Conservation (phyloP, 768 basidiomycete genomes). For the Psilocybe azurescens region DNA sequence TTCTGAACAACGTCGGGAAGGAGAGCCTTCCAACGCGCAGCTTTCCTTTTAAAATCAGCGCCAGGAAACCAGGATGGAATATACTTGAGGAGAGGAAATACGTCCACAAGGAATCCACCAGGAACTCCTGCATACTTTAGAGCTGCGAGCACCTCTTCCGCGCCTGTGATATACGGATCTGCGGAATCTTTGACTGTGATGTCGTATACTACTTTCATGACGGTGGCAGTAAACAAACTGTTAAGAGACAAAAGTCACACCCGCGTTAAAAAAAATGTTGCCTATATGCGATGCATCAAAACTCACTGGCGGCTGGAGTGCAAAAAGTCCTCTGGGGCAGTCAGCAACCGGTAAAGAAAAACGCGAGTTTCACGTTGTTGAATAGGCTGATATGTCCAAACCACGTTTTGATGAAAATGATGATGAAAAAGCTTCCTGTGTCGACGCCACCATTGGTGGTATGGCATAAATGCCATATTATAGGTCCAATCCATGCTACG, state of each 20-base stretch:
- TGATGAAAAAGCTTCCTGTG: slow-evolving; percentile 56
- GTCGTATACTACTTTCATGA: slow-evolving; percentile 42
- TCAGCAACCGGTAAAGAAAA: slow-evolving; percentile 40
- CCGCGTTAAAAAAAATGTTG: background rate
- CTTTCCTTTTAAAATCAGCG: slow-evolving; percentile 36
- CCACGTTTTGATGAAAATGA: slow-evolving; percentile 49
- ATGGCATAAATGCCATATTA: slow-evolving; percentile 53
- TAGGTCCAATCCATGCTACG: slow-evolving; percentile 35
- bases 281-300: background rate
- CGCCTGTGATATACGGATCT: slow-evolving; percentile 38
- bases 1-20: slow-evolving; percentile 17
- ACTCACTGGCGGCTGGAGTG: slow-evolving; percentile 26
- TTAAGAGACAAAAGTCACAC: background rate
- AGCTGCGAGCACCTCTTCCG: slow-evolving; percentile 32
- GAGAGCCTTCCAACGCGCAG: slow-evolving; percentile 21
- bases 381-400: slow-evolving; percentile 46
- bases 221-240: slow-evolving; percentile 47
- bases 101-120: slow-evolving; percentile 29
- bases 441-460: slow-evolving; percentile 42
- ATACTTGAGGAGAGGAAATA: slow-evolving; percentile 33
- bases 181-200: slow-evolving; percentile 31
- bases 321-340: slow-evolving; percentile 19
- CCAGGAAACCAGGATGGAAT: slow-evolving; percentile 47
- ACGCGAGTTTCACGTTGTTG: slow-evolving; percentile 48
- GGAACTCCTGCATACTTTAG: slow-evolving; percentile 30